Conservation (phyloP, 2,329 filamentous ascomycete genomes). For the Pyricularia pennisetigena region DNA sequence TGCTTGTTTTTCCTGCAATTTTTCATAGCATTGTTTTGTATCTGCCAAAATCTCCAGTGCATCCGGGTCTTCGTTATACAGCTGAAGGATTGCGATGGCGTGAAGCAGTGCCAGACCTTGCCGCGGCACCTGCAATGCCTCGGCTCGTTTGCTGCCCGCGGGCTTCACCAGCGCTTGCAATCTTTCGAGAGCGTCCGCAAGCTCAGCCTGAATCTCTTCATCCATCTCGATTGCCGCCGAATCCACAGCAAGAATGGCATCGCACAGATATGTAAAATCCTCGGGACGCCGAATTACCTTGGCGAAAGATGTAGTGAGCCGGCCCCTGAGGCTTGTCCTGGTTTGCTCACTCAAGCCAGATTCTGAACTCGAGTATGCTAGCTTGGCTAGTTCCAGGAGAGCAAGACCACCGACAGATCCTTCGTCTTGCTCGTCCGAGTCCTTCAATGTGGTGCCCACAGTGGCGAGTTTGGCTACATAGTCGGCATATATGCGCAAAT, state of each 20-base stretch:
- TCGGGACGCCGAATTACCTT: constrained; percentile 39
- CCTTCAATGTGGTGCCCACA: constrained; percentile 17
- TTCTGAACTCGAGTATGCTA: constrained; percentile 42
- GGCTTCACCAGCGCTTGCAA: constrained; percentile 42
- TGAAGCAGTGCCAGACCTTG: constrained; percentile 73
- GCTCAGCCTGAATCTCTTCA: constrained; percentile 41
- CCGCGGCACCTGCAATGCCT: constrained; percentile 25
- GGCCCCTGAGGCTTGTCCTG: constrained; percentile 1
- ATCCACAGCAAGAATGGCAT: constrained; percentile 43
- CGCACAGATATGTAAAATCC: constrained; percentile 42
- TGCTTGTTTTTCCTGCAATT: constrained; percentile 46
- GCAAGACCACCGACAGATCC: constrained; percentile 29
- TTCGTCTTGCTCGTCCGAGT: constrained; percentile 18
- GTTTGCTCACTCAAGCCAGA: constrained; percentile 1
- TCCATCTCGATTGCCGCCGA: constrained; percentile 42
- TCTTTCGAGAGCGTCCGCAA: constrained; percentile 39
- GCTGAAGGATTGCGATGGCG: constrained; percentile 73
- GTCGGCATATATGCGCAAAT: constrained; percentile 39
- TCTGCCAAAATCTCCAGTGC: constrained; percentile 75
- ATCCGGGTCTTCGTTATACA: constrained; percentile 84
- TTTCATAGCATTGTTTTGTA: constrained; percentile 64
- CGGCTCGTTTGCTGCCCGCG: constrained; percentile 16
- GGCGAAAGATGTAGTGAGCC: constrained; percentile 2
- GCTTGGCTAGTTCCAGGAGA: constrained; percentile 40
- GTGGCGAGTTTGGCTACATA: constrained; percentile 34